Percentiles rank a stretch among this genome's conserved stretches.
These are phyloP conservation scores for Aspergillus ustus DNA, from an alignment of 2,329 filamentous ascomycete genomes.

Conservation along the genomic window DNA sequence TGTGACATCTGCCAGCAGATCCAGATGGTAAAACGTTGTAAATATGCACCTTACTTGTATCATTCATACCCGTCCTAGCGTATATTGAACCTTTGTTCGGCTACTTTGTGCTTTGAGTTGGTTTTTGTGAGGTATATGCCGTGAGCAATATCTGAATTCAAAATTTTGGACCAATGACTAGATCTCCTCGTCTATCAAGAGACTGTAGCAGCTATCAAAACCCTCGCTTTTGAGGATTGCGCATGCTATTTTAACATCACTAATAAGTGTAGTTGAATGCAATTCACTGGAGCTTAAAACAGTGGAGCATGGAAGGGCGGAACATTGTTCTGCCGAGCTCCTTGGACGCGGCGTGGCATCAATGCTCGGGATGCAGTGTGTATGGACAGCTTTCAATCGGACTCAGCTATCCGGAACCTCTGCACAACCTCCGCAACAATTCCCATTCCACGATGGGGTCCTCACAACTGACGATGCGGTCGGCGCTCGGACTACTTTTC, in stretches of 20 bases:
- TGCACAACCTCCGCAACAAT: constrained; percentile 22
- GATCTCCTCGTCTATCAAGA: not conserved
- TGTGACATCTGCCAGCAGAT: constrained; percentile 13
- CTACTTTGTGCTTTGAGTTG: not conserved
- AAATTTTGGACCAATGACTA: not conserved
- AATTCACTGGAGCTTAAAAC: not conserved
- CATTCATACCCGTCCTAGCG: constrained; percentile 26
- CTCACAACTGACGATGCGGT: constrained; percentile 36
- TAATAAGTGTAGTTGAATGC: not conserved
- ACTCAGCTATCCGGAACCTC: constrained; percentile 25
- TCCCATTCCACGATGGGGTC: constrained; percentile 35
- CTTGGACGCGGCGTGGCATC: constrained; percentile 43
- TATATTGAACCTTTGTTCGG: not conserved
- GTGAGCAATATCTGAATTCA: not conserved
- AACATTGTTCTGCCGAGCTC: constrained; percentile 36
- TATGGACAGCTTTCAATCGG: constrained; percentile 32
- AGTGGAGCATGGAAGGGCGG: constrained; percentile 20
- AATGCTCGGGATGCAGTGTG: constrained; percentile 28
- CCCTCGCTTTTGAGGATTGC: not conserved
- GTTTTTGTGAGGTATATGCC: not conserved
- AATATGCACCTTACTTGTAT: constrained; percentile 18
- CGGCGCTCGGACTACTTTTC: constrained; percentile 36
- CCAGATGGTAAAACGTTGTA: constrained; percentile 13
- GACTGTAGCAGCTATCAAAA: not conserved
- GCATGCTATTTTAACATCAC: not conserved